phyloP scores from a whole-genome alignment of 1,139 yeast species.

The Meyerozyma elateridarum region DNA sequence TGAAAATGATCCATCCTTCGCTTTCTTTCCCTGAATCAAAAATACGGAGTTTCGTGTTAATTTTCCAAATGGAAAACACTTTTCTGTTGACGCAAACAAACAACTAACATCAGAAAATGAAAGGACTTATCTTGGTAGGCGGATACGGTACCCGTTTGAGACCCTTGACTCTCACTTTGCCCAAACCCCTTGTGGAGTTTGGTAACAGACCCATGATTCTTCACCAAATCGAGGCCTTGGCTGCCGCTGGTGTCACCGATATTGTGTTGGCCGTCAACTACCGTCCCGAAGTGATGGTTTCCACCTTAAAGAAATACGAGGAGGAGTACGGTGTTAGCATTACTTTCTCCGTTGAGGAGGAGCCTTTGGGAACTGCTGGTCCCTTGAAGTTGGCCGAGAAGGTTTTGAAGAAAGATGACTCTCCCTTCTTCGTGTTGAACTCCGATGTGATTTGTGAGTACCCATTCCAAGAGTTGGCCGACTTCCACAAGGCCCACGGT shows the following conservation, averaged over 20 bases:
- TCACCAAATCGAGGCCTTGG: constrained; percentile 97
- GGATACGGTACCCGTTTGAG: constrained; percentile 99
- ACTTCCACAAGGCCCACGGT: constrained; percentile 92
- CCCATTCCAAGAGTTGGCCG: constrained; percentile 90
- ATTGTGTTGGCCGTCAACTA: constrained; percentile 98
- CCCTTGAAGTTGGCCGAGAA: constrained; percentile 97
- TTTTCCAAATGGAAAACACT: no score
- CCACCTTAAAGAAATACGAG: constrained; percentile 90
- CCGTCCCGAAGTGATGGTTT: constrained; percentile 99
- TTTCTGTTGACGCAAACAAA: no score
- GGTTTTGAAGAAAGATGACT: constrained; percentile 85
- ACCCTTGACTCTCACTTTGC: constrained; percentile 94
- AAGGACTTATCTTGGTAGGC: constrained; percentile 97
- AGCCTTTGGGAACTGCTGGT: constrained; percentile 99
- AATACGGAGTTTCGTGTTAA: no score
- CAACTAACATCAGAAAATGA: constrained; percentile 55
- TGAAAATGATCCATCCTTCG: no score
- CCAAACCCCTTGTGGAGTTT: constrained; percentile 98
- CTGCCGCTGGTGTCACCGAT: constrained; percentile 98
- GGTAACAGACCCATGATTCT: constrained; percentile 97
- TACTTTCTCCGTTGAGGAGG: constrained; percentile 98
- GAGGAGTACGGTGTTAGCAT: constrained; percentile 89
- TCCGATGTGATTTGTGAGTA: constrained; percentile 98
- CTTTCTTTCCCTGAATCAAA: no score
- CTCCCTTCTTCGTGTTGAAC: constrained; percentile 96